A percentile compares a stretch with the other conserved stretches of the same genome.
phyloP scores from a whole-genome alignment of 306 rosid species.

The Cicer chorassanicum region DNA sequence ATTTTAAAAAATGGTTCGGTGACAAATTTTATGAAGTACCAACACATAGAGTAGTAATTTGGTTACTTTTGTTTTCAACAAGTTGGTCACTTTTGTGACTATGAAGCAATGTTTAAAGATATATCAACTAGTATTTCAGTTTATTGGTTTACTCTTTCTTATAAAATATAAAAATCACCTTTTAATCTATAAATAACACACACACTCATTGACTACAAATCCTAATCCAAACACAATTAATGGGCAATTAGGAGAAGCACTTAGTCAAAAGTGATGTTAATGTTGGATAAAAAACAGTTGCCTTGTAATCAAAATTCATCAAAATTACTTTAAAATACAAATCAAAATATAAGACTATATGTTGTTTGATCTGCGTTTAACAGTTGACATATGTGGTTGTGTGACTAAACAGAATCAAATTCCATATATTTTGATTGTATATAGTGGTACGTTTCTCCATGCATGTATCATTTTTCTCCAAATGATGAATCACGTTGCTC shows the following conservation, averaged over 20 bases:
- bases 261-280: too few relatives aligned
- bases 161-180: too few relatives aligned
- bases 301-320: not conserved
- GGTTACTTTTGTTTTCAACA: not conserved
- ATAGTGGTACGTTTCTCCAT: too few relatives aligned
- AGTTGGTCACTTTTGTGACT: not conserved
- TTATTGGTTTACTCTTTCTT: not conserved
- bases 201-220: too few relatives aligned
- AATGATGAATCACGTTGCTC: not conserved
- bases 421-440: too few relatives aligned
- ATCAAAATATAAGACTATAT: too few relatives aligned
- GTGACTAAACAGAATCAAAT: too few relatives aligned
- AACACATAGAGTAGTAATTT: not conserved
- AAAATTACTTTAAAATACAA: not conserved
- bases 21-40: not conserved
- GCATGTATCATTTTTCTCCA: not conserved
- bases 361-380: not conserved
- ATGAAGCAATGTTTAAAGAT: slow-evolving; percentile 5
- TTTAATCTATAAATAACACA: too few relatives aligned
- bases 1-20: not conserved
- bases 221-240: too few relatives aligned
- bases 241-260: too few relatives aligned
- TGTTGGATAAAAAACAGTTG: not conserved
- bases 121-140: not conserved
- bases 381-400: too few relatives aligned